A percentile compares a stretch with the other conserved stretches of the same genome.
phyloP scores from a whole-genome alignment of 306 rosid genomes.

The Sphenostylis stenocarpa region DNA sequence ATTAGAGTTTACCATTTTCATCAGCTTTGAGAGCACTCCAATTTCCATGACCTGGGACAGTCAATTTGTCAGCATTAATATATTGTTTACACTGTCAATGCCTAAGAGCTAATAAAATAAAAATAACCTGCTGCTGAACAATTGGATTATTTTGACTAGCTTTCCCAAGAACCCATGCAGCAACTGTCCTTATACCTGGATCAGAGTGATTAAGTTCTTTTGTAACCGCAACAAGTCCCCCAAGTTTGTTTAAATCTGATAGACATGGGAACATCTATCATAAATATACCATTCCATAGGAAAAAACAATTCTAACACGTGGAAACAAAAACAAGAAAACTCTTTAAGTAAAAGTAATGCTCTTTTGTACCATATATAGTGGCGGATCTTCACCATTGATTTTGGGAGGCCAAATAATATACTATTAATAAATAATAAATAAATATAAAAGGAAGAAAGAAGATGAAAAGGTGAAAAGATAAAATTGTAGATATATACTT shows the following conservation, averaged over 20 bases:
- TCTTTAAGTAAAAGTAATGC: constrained; percentile 18
- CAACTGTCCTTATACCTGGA: constrained; percentile 59
- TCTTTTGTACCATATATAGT: neutral
- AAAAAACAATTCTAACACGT: neutral
- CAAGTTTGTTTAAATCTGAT: constrained; percentile 76
- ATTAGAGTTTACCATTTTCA: constrained; percentile 67
- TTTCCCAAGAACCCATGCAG: constrained; percentile 90
- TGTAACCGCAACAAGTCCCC: constrained; percentile 59
- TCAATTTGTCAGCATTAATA: constrained; percentile 15
- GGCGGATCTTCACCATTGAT: neutral
- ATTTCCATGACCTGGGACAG: constrained; percentile 64
- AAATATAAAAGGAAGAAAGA: too few relatives aligned
- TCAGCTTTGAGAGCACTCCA: constrained; percentile 64
- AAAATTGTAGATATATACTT: too few relatives aligned
- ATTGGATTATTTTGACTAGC: constrained; percentile 81
- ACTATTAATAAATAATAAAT: too few relatives aligned
- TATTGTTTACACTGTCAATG: constrained; percentile 22
- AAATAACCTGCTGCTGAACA: constrained; percentile 74
- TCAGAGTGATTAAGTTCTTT: constrained; percentile 64
- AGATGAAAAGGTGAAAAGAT: too few relatives aligned
- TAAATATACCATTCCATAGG: constrained; percentile 6
- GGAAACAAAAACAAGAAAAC: constrained; percentile 23
- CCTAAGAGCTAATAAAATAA: constrained; percentile 1
- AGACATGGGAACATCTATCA: constrained; percentile 29
- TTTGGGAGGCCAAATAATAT: too few relatives aligned